phyloP scores from a whole-genome alignment of 2,329 filamentous ascomycete species.

The Didymella glomerata region DNA sequence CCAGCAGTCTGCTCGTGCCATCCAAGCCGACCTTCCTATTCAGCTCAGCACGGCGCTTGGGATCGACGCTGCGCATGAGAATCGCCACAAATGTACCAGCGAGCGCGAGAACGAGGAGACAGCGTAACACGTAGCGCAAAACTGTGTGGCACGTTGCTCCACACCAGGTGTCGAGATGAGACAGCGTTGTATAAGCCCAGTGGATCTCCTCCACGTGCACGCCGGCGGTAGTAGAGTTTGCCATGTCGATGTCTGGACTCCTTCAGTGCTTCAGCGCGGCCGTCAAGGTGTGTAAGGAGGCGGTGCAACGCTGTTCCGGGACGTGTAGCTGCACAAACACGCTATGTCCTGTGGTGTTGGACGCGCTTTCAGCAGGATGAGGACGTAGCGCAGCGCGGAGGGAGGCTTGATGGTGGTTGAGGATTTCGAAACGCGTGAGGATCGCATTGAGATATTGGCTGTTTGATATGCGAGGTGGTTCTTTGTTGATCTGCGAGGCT shows the following conservation, averaged over 20 bases:
- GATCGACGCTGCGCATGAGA: not conserved
- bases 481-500: conserved; percentile 5
- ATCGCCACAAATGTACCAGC: not conserved
- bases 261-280: not conserved
- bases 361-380: conserved; percentile 42
- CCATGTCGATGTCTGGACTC: not conserved
- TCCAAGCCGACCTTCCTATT: not conserved
- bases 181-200: not conserved
- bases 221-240: not conserved
- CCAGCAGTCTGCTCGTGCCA: not conserved
- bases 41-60: not conserved
- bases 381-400: conserved; percentile 38
- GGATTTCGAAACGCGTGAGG: not conserved
- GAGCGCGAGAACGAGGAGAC: conserved; percentile 5
- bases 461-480: not conserved
- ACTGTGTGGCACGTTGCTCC: conserved; percentile 1
- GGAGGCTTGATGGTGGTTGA: conserved; percentile 28
- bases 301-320: conserved; percentile 1
- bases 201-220: not conserved
- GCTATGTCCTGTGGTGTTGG: conserved; percentile 25
- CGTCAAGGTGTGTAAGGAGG: conserved; percentile 14
- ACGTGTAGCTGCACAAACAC: conserved; percentile 10
- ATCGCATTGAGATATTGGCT: not conserved
- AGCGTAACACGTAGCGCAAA: conserved; percentile 6
- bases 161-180: conserved; percentile 8